Base-by-base conservation (phyloP, 371 early-diverging fungal species). In the Dichotomocladium elegans region DNA sequence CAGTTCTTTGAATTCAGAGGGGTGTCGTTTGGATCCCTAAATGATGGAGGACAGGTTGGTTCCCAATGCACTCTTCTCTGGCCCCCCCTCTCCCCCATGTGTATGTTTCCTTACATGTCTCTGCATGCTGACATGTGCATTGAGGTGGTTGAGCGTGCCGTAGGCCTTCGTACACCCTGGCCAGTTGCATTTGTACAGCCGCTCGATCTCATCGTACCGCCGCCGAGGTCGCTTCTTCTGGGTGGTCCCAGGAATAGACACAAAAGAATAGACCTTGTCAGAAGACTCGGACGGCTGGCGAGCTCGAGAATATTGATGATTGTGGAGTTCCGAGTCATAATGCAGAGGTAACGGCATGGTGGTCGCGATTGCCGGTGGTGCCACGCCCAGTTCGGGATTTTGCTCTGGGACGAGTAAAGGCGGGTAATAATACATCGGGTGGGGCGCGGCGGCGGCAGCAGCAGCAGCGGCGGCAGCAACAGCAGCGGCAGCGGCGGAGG, bases 51-150 rank as follows among this genome's bases (percentile, higher is more conserved):
- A 34, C 30, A 48, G n/a, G n/a, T n/a, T n/a, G n/a, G n/a, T n/a
- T n/a, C n/a, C n/a, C n/a, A n/a, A n/a, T n/a, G n/a, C n/a, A n/a
- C n/a, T n/a, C n/a, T n/a, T n/a, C n/a, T n/a, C n/a, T n/a, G n/a
- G n/a, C n/a, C n/a, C n/a, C n/a, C n/a, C n/a, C n/a, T n/a, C n/a
- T n/a, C n/a, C n/a, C n/a, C n/a, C n/a, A n/a, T n/a, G n/a, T n/a
- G n/a, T n/a, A n/a, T n/a, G n/a, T 12, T n/a, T 19, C 48, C 67
- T 70, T 70, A 74, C 88, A 53, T 88, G 88, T 63, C 81, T 82
- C 60, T 88, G 88, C 86, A 88, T 84, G 55, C 66, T 72, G 19
- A 88, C 83, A 64, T 88, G 88, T 1, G 85, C 82, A 58, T 88
- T 88, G 42, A 88, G 59, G 57, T 88, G 85, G 59, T 88, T 88